Percentiles rank a stretch among this genome's conserved stretches.
Conservation (phyloP, 805 yeast genomes). For the Starmerella cellae region DNA sequence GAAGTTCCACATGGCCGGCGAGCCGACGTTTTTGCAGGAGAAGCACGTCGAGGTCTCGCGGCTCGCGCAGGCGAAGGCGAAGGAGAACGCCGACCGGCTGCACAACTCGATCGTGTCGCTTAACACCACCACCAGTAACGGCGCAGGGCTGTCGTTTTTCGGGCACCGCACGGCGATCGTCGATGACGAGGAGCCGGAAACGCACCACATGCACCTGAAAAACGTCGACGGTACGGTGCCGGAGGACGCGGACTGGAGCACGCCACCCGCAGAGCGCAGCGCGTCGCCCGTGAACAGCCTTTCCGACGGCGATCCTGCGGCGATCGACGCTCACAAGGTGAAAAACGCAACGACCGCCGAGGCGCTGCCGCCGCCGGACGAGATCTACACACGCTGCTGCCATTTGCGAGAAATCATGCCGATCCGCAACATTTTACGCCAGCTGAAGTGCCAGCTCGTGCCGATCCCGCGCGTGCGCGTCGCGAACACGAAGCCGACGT, state of each 20-base stretch:
- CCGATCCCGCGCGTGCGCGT: conserved; percentile 62
- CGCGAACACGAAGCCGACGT: conserved; percentile 77
- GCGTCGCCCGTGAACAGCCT: neutral
- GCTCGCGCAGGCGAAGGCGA: conserved; percentile 17
- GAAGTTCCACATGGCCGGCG: conserved; percentile 2
- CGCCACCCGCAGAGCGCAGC: neutral
- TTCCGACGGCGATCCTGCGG: neutral
- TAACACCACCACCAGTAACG: neutral
- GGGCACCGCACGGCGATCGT: neutral
- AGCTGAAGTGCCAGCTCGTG: conserved; percentile 60
- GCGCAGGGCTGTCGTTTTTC: neutral
- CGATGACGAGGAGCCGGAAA: conserved; percentile 11
- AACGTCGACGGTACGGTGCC: conserved; percentile 1
- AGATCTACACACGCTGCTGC: conserved; percentile 81
- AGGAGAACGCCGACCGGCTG: conserved; percentile 19
- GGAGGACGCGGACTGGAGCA: neutral
- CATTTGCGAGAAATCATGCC: conserved; percentile 86
- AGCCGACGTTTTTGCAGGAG: conserved; percentile 11
- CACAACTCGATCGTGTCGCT: conserved; percentile 7
- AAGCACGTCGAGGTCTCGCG: conserved; percentile 15
- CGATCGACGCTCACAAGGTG: neutral
- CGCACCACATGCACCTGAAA: neutral
- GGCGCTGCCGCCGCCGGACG: conserved; percentile 25
- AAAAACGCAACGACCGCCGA: neutral
- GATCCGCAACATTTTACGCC: conserved; percentile 76